Percentiles rank a stretch among this genome's conserved stretches.
Conservation (phyloP, 1,284 basidiomycete genomes). For the Phenoliferia sp. region DNA sequence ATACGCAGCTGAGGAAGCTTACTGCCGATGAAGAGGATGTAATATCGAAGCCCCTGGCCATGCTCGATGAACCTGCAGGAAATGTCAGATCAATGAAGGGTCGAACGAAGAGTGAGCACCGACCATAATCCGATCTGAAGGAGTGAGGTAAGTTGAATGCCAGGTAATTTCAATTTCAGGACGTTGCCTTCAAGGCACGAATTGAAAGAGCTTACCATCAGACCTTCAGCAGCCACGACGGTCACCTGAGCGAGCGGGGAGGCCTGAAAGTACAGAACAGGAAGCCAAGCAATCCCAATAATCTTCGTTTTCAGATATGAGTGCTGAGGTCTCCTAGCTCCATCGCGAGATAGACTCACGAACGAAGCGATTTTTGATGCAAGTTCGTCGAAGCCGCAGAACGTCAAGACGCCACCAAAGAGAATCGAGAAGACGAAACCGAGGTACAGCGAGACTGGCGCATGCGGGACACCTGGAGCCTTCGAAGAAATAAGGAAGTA, state of each 20-base stretch:
- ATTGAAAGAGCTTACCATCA: background rate
- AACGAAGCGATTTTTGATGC: slow-evolving; percentile 37
- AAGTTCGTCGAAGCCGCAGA: slow-evolving; percentile 38
- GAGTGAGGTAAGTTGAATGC: too few relatives aligned
- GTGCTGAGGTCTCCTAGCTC: background rate
- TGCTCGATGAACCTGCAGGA: slow-evolving; percentile 28
- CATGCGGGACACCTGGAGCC: background rate
- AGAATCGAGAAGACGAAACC: slow-evolving; percentile 34
- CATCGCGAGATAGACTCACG: background rate
- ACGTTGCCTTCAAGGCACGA: background rate
- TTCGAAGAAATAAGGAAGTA: background rate
- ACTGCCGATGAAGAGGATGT: slow-evolving; percentile 33
- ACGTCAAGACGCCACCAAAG: slow-evolving; percentile 33
- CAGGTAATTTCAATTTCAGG: too few relatives aligned
- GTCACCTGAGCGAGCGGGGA: background rate
- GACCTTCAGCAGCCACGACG: background rate
- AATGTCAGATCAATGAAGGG: background rate
- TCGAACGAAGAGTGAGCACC: background rate
- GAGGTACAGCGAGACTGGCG: slow-evolving; percentile 9
- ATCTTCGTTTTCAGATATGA: too few relatives aligned
- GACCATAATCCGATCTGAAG: slow-evolving; percentile 2
- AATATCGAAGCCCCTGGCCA: slow-evolving; percentile 26
- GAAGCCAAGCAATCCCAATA: background rate
- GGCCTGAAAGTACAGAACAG: slow-evolving; percentile 6
- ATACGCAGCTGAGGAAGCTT: background rate